Conservation (phyloP, 1,284 basidiomycete species). For the Salmacisia buchloeana region DNA sequence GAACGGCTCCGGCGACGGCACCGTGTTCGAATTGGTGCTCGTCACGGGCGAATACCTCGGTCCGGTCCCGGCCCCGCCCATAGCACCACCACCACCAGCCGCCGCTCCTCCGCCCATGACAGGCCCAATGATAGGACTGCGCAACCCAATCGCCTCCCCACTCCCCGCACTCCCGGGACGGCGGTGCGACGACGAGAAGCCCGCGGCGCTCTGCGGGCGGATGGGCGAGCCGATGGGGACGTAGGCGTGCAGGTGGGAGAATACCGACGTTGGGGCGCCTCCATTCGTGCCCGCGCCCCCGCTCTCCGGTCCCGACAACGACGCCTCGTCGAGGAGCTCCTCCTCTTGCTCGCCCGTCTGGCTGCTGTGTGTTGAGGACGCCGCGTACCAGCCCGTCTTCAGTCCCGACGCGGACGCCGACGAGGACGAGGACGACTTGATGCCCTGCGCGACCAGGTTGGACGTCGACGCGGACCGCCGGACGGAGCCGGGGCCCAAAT, state of each 20-base stretch:
- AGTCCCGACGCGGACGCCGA: no score
- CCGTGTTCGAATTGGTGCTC: not conserved
- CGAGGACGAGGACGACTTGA: no score
- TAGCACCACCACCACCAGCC: no score
- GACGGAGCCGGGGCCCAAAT: not conserved
- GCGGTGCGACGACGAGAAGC: not conserved
- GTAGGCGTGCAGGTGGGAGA: not conserved
- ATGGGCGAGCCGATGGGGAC: not conserved
- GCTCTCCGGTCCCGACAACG: not conserved
- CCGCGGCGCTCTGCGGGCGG: not conserved
- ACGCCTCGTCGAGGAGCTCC: slow-evolving; percentile 3
- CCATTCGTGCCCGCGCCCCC: no score
- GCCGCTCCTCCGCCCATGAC: no score
- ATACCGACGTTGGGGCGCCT: not conserved
- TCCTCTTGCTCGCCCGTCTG: not conserved
- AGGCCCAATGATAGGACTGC: not conserved
- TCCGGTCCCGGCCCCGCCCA: no score
- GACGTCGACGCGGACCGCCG: slow-evolving; percentile 2
- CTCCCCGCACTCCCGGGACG: no score
- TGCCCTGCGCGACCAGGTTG: no score
- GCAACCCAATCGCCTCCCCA: not conserved
- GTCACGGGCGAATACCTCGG: no score
- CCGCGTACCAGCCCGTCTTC: no score
- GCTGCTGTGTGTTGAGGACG: no score
- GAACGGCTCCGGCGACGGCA: not conserved